These are phyloP conservation scores for Leishmania tropica DNA, from an alignment of 208 protist genomes.

Conservation along the genomic window DNA sequence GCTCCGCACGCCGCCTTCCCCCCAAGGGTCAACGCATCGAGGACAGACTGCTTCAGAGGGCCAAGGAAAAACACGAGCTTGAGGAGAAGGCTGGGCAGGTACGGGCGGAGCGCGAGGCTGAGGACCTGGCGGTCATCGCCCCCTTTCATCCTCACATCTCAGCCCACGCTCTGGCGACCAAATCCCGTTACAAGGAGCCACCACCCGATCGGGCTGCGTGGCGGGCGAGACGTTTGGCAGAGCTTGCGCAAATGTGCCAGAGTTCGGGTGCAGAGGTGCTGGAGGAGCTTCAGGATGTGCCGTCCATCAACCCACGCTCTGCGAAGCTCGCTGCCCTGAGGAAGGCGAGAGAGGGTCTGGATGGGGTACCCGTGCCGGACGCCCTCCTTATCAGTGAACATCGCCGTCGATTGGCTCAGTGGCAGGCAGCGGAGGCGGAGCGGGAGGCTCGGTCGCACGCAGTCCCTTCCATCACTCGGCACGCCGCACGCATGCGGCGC, in stretches of 20 bases:
- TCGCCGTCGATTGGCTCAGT: constrained; percentile 22
- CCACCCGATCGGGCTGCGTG: constrained; percentile 27
- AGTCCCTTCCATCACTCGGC: constrained; percentile 46
- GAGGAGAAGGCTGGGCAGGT: constrained; percentile 21
- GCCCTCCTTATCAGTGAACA: constrained; percentile 21
- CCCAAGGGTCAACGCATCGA: constrained; percentile 49
- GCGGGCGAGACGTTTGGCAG: constrained; percentile 29
- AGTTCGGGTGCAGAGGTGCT: constrained; percentile 21
- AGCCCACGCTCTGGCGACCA: constrained; percentile 39
- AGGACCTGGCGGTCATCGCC: constrained; percentile 37
- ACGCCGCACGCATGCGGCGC: constrained; percentile 56
- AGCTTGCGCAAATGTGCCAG: constrained; percentile 24
- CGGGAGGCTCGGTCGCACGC: constrained; percentile 10
- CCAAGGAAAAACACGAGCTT: constrained; percentile 40
- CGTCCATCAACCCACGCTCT: constrained; percentile 53
- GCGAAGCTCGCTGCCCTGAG: constrained; percentile 43
- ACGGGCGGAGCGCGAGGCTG: constrained; percentile 35
- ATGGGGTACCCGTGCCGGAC: constrained; percentile 28
- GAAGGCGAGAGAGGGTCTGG: constrained; percentile 36
- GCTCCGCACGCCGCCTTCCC: constrained; percentile 10
- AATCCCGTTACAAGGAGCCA: constrained; percentile 35
- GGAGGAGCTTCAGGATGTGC: constrained; percentile 30
- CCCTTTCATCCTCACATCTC: constrained; percentile 67
- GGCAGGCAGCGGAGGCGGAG: constrained; percentile 30
- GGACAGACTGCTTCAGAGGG: constrained; percentile 53